Conservation (phyloP, 805 yeast species). For the Dipodascus geniculatus region DNA sequence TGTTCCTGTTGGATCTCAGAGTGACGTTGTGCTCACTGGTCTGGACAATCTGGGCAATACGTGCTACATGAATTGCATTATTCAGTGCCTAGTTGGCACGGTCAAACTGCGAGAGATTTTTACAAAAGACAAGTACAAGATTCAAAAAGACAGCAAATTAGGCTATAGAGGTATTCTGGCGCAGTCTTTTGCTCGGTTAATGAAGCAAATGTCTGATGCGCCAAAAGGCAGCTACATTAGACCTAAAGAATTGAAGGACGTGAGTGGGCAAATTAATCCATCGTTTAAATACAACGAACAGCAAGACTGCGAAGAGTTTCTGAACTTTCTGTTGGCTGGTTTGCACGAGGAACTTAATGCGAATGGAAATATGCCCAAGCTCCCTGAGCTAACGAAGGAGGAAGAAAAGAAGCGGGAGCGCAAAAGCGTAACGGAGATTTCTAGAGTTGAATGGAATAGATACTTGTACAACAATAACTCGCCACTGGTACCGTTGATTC, state of each 20-base stretch:
- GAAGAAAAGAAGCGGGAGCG: conserved; percentile 66
- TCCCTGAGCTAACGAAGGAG: conserved; percentile 49
- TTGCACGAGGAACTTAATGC: conserved; percentile 76
- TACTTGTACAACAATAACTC: conserved; percentile 72
- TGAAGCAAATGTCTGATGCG: conserved; percentile 41
- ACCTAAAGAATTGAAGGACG: conserved; percentile 54
- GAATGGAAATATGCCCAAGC: conserved; percentile 42
- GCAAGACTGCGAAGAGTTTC: conserved; percentile 78
- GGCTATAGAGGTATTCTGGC: conserved; percentile 79
- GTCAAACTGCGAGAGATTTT: conserved; percentile 54
- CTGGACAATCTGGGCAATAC: conserved; percentile 77
- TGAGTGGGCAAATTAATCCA: conserved; percentile 53
- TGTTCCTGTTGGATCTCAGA: background rate
- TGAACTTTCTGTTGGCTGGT: conserved; percentile 62
- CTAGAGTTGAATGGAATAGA: conserved; percentile 87
- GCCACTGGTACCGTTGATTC: conserved; percentile 67
- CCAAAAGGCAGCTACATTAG: conserved; percentile 35
- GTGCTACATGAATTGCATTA: conserved; percentile 81
- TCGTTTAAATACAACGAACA: conserved; percentile 60
- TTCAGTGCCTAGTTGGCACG: conserved; percentile 78
- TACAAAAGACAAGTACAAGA: conserved; percentile 46
- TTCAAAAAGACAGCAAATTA: conserved; percentile 58
- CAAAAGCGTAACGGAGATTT: conserved; percentile 66
- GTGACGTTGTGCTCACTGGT: conserved; percentile 49
- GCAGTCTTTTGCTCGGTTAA: conserved; percentile 51